phyloP scores from a whole-genome alignment of 345 rosid genomes.

The Trapa incisa region DNA sequence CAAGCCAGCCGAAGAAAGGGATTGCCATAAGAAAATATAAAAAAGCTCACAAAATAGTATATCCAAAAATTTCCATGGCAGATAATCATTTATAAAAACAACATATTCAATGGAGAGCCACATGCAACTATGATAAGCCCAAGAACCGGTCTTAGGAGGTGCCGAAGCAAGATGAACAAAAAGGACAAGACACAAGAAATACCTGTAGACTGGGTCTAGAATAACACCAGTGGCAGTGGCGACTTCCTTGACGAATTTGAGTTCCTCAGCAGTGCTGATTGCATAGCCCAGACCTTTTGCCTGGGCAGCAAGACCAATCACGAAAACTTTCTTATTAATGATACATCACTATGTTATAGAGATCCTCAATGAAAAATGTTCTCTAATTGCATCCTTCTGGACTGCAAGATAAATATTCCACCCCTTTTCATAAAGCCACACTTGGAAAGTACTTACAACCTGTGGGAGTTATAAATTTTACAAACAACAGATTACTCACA shows the following conservation, averaged over 20 bases:
- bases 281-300: constrained; percentile 92
- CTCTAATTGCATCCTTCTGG: background rate
- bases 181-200: background rate
- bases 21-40: background rate
- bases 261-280: constrained; percentile 63
- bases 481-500: constrained; percentile 31
- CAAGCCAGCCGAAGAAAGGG: background rate
- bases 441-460: background rate
- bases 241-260: constrained; percentile 64
- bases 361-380: background rate
- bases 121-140: background rate
- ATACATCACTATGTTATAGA: background rate
- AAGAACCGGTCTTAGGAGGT: background rate
- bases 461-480: background rate
- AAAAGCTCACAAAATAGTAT: background rate
- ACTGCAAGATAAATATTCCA: background rate
- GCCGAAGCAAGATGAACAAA: background rate
- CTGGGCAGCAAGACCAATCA: constrained; percentile 20
- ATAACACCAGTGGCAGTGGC: constrained; percentile 67
- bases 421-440: background rate
- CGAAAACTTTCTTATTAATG: background rate
- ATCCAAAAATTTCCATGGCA: background rate
- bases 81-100: background rate
- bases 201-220: constrained; percentile 96
- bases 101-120: too few species aligned